phyloP scores from a whole-genome alignment of 75 land plant genomes.

The Cunninghamia lanceolata region DNA sequence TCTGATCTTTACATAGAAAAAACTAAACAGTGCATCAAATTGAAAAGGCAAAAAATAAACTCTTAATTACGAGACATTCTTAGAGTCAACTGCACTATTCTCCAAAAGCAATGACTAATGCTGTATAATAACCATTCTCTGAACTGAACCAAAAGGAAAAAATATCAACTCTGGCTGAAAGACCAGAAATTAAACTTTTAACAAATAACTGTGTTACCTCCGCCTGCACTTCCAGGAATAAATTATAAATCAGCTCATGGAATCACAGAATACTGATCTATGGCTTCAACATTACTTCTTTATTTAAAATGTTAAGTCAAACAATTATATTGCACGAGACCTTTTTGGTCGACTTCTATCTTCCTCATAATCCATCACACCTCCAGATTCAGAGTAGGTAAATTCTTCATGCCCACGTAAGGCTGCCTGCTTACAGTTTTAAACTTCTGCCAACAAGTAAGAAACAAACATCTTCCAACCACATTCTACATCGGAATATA shows the following conservation, averaged over 20 bases:
- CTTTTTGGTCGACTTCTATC: slow-evolving; percentile 90
- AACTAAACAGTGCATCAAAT: background rate
- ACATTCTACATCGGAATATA: slow-evolving; percentile 19
- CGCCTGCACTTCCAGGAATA: slow-evolving; percentile 8
- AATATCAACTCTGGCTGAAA: background rate
- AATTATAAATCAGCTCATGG: background rate
- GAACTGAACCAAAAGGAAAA: background rate
- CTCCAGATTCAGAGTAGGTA: slow-evolving; percentile 71
- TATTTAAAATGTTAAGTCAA: background rate
- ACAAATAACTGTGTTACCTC: background rate
- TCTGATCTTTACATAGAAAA: slow-evolving; percentile 3
- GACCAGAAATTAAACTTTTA: background rate
- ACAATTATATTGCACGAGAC: slow-evolving; percentile 26
- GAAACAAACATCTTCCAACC: slow-evolving; percentile 62
- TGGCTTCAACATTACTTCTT: background rate
- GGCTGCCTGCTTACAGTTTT: slow-evolving; percentile 89
- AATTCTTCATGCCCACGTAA: slow-evolving; percentile 83
- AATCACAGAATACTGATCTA: background rate
- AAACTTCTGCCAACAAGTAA: slow-evolving; percentile 84
- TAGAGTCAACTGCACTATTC: background rate
- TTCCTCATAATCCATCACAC: slow-evolving; percentile 92
- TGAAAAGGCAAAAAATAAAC: slow-evolving; percentile 7
- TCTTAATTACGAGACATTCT: background rate
- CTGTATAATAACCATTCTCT: background rate
- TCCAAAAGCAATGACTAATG: background rate